Conservation (phyloP, 1,139 yeast species). For the Suhomyces coccinellae region DNA sequence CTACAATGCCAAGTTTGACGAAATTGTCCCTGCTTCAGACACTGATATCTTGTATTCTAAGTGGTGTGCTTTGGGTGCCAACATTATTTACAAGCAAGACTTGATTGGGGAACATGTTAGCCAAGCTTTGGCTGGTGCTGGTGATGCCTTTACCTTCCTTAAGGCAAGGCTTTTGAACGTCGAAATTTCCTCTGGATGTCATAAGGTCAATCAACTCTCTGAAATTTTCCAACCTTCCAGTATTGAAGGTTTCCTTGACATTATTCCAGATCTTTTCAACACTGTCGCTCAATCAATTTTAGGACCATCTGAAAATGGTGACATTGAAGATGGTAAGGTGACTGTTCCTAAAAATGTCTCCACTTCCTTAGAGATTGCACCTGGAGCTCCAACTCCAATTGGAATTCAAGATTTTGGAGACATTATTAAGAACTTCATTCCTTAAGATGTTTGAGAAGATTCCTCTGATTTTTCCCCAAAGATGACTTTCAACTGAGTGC, state of each 20-base stretch:
- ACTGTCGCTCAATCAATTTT: neutral
- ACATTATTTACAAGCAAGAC: slow-evolving; percentile 19
- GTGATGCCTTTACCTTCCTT: slow-evolving; percentile 20
- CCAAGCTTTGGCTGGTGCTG: slow-evolving; percentile 18
- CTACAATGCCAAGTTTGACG: slow-evolving; percentile 34
- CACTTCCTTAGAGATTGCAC: neutral
- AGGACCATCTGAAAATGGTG: neutral
- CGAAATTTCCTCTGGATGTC: neutral
- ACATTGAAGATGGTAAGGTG: neutral
- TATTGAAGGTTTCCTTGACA: neutral
- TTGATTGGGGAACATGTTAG: slow-evolving; percentile 19
- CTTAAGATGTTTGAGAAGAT: neutral
- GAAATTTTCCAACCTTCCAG: neutral
- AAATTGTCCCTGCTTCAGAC: slow-evolving; percentile 19
- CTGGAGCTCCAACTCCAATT: neutral
- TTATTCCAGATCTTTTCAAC: slow-evolving; percentile 1
- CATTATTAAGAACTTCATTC: neutral
- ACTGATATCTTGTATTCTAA: slow-evolving; percentile 15
- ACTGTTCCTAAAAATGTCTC: neutral
- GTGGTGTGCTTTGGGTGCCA: slow-evolving; percentile 19
- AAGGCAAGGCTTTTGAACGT: slow-evolving; percentile 8
- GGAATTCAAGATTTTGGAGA: neutral
- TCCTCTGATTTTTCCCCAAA: neutral
- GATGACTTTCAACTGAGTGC: neutral
- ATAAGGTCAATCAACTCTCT: slow-evolving; percentile 1